Conservation (phyloP, 495 filamentous ascomycete genomes). For the Aspergillus kassunensis region DNA sequence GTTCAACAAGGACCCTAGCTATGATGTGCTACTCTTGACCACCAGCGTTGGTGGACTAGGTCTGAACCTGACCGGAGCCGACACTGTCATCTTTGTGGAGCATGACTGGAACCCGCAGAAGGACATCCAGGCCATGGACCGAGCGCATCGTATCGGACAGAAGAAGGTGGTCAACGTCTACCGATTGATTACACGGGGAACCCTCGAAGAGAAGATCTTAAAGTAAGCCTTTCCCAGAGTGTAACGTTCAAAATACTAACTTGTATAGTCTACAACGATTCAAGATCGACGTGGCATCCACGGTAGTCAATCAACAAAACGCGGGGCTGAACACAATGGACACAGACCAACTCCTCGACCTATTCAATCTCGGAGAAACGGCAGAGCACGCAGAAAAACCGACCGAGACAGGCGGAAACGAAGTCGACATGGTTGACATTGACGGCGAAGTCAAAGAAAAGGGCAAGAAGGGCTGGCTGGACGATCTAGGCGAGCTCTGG, state of each 20-base stretch:
- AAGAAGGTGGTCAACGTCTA: constrained; percentile 99
- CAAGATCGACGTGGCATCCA: constrained; percentile 98
- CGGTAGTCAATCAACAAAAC: constrained; percentile 98
- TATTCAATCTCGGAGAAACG: constrained; percentile 87
- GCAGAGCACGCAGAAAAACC: constrained; percentile 65
- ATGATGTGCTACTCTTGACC: constrained; percentile 87
- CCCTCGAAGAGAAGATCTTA: constrained; percentile 97
- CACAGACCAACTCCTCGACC: constrained; percentile 94
- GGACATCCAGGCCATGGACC: constrained; percentile 98
- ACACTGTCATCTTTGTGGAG: constrained; percentile 98
- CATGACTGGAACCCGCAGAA: constrained; percentile 99
- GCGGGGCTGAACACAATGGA: constrained; percentile 94
- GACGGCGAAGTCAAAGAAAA: constrained; percentile 91
- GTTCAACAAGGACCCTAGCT: constrained; percentile 95
- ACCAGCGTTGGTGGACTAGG: constrained; percentile 93
- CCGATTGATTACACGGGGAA: constrained; percentile 89
- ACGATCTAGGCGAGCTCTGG: constrained; percentile 94
- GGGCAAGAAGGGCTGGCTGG: constrained; percentile 92
- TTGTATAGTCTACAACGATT: constrained; percentile 84
- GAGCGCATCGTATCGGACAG: constrained; percentile 95
- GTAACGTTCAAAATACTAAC: constrained; percentile 19
- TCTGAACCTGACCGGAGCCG: constrained; percentile 91
- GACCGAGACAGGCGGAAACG: constrained; percentile 50
- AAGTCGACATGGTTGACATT: constrained; percentile 91
- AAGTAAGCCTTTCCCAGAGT: constrained; percentile 59